Percentiles rank a stretch among this genome's conserved stretches.
These are phyloP conservation scores for Elongisporangium undulatum DNA, from an alignment of 352 stramenopile genomes.

Conservation along the genomic window DNA sequence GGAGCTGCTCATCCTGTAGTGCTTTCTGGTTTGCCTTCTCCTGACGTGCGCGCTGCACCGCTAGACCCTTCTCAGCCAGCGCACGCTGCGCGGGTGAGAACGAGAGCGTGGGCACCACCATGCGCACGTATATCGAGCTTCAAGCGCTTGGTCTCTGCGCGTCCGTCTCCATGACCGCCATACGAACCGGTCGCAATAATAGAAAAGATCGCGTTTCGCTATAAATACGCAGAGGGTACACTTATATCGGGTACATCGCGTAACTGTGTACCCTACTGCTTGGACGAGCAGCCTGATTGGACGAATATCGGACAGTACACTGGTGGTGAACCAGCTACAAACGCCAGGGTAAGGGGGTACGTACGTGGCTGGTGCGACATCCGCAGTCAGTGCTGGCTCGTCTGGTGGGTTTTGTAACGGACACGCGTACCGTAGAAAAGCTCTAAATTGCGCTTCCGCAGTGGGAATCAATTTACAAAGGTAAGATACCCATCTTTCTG, in stretches of 20 bases:
- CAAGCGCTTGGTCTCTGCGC: background rate
- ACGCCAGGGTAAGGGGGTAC: background rate
- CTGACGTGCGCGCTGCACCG: conserved; percentile 29
- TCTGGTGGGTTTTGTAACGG: background rate
- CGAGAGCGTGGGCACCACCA: conserved; percentile 16
- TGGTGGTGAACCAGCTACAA: background rate
- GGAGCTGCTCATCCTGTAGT: conserved; percentile 11
- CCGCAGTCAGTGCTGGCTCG: background rate
- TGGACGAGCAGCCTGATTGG: background rate
- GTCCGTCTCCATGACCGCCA: conserved; percentile 1
- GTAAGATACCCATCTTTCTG: background rate
- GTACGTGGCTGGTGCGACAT: background rate
- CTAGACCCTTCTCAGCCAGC: conserved; percentile 47
- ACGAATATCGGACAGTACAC: background rate
- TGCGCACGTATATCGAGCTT: conserved; percentile 1
- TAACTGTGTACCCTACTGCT: conserved; percentile 1
- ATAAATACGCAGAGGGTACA: background rate
- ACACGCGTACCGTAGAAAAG: background rate
- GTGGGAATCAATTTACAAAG: background rate
- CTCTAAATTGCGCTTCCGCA: background rate
- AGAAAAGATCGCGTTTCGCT: background rate
- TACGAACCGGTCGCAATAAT: conserved; percentile 6
- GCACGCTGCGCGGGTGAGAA: conserved; percentile 49
- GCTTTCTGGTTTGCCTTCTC: conserved; percentile 33
- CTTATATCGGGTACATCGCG: conserved; percentile 9